Evolutionary conservation across 257 asterid genomes (phyloP), one percentile per base, ranked within the genome.

Genomic region (Solanum stenotomum): DNA sequence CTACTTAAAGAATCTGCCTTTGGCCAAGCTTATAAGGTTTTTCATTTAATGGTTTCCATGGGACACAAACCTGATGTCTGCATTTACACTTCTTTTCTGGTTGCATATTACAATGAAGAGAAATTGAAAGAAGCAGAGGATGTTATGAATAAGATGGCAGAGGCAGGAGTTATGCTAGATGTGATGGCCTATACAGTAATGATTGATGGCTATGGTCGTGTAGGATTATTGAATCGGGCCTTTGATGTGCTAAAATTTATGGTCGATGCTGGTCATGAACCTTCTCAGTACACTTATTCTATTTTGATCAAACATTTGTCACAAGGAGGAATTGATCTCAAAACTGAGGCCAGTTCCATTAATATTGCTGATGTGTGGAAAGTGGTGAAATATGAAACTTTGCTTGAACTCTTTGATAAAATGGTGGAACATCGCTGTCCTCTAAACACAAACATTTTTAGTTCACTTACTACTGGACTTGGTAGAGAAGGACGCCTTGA

Each of bases 31-130:
- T 90, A 92, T 71, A 88, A 86, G 81, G 86, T 95, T 84, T 78
- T 94, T 86, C 83, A 90, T 88, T 87, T 86, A 86, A 93, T 94
- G 95, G 88, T 85, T 63, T 88, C 93, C 87, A 84, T 61, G 84
- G 96, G 98, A 74, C 75, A 63, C 87, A 93, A 92, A 87, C 96
- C 98, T 87, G 98, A 95, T 84, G 92, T 95, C 46, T 94, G 95
- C 91, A 93, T 92, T 56, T 95, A 94, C 90, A 94, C 98, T 88
- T 91, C 94, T 23, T 93, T 94, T 89, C 94, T 95, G 86, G 88
- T 93, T 83, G 98, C 98, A 81, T 94, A 94, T 88, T 94, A 94
- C 95, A 95, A 95, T 87, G 95, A 87, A 88, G 95, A 95, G 79
- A 94, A 89, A 93, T 84, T 93, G 91, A 92, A 90, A 88, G 96